Evolutionary conservation across 2,329 filamentous ascomycete species (phyloP), one percentile per base, ranked within the genome.

Genomic region (Thelonectria blattea): DNA sequence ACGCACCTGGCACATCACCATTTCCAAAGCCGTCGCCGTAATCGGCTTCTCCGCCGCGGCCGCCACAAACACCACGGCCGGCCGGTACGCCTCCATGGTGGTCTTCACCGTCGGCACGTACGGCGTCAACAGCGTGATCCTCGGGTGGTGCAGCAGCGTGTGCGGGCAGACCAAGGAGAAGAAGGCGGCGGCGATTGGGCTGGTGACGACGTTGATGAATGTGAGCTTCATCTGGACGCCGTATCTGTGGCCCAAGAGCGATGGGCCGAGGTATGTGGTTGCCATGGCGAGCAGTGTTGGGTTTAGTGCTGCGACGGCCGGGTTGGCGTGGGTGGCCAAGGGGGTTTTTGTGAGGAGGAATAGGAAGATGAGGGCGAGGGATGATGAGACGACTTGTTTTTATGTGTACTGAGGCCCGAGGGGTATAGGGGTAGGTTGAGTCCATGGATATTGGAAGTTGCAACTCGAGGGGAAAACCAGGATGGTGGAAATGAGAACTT

Each of bases 141-240:
- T 81, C 0, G 78, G 79, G 1, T 83, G 80, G 80, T 73, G 74
- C 0, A 73, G 73, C 0, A 72, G 70, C 1, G 76, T 75, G 0
- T 75, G 79, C 20, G 79, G 77, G 0, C 76, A 81, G 62, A 80
- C 78, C 1, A 76, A 78, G 18, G 80, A 82, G 66, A 81, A 81
- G 71, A 80, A 79, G 61, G 79, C 80, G 0, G 74, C 75, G 2
- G 73, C 77, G 2, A 71, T 81, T 17, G 76, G 75, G 8, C 59
- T 66, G 42, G 63, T 65, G 32, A 68, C 65, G 10, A 66, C 58
- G 11, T 52, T 69, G 9, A 63, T 62, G 1, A 65, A 62, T 22
- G 41, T 61, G 14, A 51, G 53, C 15, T 58, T 53, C 27, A 61
- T 66, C 57, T 66, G 56, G 48, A 66, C 64, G 6, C 64, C 62